Evolutionary conservation across 177 flowering plant genomes (phyloP).

Genomic region (Vitis hybrid): DNA sequence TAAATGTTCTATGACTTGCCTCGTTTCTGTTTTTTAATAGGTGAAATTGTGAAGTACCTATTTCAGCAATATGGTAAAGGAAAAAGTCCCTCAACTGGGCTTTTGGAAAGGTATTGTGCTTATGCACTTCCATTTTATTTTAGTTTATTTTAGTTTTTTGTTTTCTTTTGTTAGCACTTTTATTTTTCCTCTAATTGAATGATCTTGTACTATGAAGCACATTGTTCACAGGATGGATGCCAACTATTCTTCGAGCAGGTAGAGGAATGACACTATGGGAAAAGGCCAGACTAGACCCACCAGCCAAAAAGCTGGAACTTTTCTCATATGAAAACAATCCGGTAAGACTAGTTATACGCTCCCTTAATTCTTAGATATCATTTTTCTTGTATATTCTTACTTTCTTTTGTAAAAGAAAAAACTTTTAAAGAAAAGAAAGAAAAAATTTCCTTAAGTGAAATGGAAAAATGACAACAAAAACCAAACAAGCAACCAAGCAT

Average conservation of each 20-base stretch:
- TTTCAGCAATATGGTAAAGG: conserved; percentile 66
- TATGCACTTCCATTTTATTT: background rate
- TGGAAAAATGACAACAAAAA: background rate
- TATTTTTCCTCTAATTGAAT: background rate
- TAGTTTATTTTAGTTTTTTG: background rate
- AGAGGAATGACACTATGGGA: conserved; percentile 80
- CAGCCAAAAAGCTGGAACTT: conserved; percentile 56
- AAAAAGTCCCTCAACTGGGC: conserved; percentile 58
- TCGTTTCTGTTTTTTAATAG: conserved; percentile 24
- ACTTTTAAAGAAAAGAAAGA: no score
- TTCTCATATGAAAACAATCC: conserved; percentile 78
- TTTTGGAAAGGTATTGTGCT: conserved; percentile 56
- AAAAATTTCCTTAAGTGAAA: background rate
- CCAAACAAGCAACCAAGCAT: background rate
- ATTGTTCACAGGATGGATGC: conserved; percentile 78
- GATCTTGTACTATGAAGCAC: conserved; percentile 42
- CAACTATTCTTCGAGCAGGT: conserved; percentile 80
- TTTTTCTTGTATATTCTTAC: background rate
- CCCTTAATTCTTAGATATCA: background rate
- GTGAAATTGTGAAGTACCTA: conserved; percentile 75
- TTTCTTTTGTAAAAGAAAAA: no score
- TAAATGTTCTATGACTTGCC: background rate
- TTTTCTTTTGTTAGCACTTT: background rate
- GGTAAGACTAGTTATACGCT: conserved; percentile 25
- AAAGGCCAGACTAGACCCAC: conserved; percentile 45